These are phyloP conservation scores for Houttuynia cordata DNA, from an alignment of 164 flowering plant genomes.

Conservation along the genomic window DNA sequence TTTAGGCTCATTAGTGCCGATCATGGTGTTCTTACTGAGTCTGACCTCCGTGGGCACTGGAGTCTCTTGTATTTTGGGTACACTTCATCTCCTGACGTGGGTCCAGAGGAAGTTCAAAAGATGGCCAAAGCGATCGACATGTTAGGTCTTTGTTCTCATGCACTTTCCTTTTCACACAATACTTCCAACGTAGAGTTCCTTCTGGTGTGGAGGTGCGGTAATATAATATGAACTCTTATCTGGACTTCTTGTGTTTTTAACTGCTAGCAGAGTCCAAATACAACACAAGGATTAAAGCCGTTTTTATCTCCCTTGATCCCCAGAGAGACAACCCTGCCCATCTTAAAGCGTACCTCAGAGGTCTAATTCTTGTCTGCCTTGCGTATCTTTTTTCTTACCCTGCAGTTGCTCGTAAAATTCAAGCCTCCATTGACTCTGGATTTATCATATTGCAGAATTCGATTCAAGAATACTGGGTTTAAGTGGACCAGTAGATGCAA, in stretches of 20 bases:
- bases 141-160: constrained; percentile 36
- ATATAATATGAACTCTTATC: not conserved
- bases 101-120: constrained; percentile 60
- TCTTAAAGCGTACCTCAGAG: constrained; percentile 70
- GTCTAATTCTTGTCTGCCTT: constrained; percentile 18
- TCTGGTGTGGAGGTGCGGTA: not conserved
- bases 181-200: not conserved
- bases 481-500: constrained; percentile 41
- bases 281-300: constrained; percentile 43
- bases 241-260: not conserved
- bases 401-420: not conserved
- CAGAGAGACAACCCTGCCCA: constrained; percentile 73
- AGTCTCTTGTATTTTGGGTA: constrained; percentile 85
- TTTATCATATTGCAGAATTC: constrained; percentile 46
- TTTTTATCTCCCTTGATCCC: constrained; percentile 81
- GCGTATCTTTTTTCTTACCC: not conserved
- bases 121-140: constrained; percentile 56
- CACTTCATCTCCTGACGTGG: constrained; percentile 87
- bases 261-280: constrained; percentile 20
- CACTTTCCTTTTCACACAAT: not conserved
- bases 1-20: constrained; percentile 56
- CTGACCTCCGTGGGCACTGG: constrained; percentile 61
- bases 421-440: not conserved
- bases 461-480: constrained; percentile 72
- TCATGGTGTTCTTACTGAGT: constrained; percentile 39